Evolutionary conservation across 2,329 filamentous ascomycete species (phyloP), one percentile per base, ranked within the genome.

Genomic region (Ramularia endophylla): DNA sequence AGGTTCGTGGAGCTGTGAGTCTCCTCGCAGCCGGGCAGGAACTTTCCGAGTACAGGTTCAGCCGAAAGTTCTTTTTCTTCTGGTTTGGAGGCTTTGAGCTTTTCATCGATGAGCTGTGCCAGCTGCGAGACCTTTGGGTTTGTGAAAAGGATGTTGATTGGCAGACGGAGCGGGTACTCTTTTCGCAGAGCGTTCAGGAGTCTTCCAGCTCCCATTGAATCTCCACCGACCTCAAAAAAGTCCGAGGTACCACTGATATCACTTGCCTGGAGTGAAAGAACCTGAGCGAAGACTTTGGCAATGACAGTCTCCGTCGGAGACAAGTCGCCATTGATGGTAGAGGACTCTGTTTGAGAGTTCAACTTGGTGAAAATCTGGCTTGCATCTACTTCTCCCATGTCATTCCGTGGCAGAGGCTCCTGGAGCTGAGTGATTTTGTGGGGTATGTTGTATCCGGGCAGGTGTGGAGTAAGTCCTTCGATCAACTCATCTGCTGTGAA

Each of bases 171-270:
- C 15, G 64, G 59, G 44, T 77, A 74, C 36, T 72, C 64, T 19
- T 63, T 64, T n/a, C 75, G 68, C 3, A 78, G 62, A 2, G 63
- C 59, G 1, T 74, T 75, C 5, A 76, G 60, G 1, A 79, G 64
- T 25, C 66, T 65, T 2, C 75, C 75, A 22, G 75, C 75, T 15
- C 65, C 65, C 34, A 79, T 63, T 27, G 72, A 76, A 50, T 78
- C 73, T 13, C 75, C 74, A 5, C 74, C 74, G 12, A 75, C 62
- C 9, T 64, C 62, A 50, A 76, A 76, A 51, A 77, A 76, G 52
- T 75, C 71, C 0, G 69, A 67, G 2, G 65, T 55, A 0, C 53
- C 46, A 1, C 60, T 52, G 9, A 76, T 59, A 2, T 72, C 67
- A 2, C 57, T 55, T 1, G 59, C 51, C 1, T 62, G 55, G 9